A percentile compares a stretch with the other conserved stretches of the same genome.
phyloP scores from a whole-genome alignment of 805 yeast genomes.

The Priceomyces fermenticarens region DNA sequence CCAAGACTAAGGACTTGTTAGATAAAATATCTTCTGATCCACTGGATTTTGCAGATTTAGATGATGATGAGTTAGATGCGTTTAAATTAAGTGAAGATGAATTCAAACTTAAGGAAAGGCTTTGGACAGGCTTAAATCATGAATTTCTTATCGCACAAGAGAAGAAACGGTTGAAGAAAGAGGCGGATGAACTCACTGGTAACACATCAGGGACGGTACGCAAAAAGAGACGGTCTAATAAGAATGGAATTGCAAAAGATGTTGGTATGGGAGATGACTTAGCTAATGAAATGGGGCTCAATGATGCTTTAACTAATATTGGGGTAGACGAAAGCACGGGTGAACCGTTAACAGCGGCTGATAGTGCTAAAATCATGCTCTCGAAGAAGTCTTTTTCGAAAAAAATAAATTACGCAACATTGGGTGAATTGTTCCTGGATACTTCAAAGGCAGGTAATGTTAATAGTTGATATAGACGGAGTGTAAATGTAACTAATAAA shows the following conservation, averaged over 20 bases:
- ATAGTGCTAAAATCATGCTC: slow-evolving; percentile 74
- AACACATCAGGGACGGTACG: slow-evolving; percentile 43
- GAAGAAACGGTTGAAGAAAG: slow-evolving; percentile 73
- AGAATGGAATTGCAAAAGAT: slow-evolving; percentile 14
- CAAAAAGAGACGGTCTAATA: slow-evolving; percentile 41
- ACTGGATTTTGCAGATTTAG: slow-evolving; percentile 61
- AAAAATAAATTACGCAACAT: slow-evolving; percentile 85
- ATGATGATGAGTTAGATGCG: slow-evolving; percentile 72
- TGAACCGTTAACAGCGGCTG: slow-evolving; percentile 61
- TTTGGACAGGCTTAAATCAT: slow-evolving; percentile 88
- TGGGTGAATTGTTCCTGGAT: slow-evolving; percentile 48
- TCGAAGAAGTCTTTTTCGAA: slow-evolving; percentile 75
- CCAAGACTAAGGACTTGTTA: slow-evolving; percentile 56
- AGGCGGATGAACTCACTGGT: slow-evolving; percentile 86
- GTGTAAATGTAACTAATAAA: no score
- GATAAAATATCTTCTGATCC: slow-evolving; percentile 56
- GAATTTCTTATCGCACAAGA: slow-evolving; percentile 86
- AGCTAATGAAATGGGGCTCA: slow-evolving; percentile 27
- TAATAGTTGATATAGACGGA: no score
- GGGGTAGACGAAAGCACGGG: slow-evolving; percentile 40
- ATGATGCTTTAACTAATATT: slow-evolving; percentile 32
- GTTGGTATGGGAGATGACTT: slow-evolving; percentile 19
- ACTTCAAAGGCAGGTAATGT: slow-evolving; percentile 5
- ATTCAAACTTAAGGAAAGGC: slow-evolving; percentile 66
- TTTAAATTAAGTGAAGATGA: slow-evolving; percentile 68